Percentiles rank a stretch among this genome's conserved stretches.
These are phyloP conservation scores for Exsudoporus floridanus DNA, from an alignment of 1,284 basidiomycete genomes.

Conservation along the genomic window DNA sequence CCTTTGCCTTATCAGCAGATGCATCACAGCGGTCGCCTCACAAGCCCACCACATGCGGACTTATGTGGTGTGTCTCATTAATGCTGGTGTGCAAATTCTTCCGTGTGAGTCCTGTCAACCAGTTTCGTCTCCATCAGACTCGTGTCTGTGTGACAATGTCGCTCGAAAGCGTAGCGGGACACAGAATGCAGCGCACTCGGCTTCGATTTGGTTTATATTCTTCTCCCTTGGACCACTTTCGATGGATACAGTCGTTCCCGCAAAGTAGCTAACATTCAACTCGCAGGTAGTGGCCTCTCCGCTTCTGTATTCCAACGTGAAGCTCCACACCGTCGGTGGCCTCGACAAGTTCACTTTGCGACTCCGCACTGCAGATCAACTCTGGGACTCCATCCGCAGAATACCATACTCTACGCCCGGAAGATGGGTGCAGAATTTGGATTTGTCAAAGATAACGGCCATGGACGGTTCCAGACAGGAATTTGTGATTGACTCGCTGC, in stretches of 20 bases:
- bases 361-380: constrained; percentile 63
- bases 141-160: not conserved
- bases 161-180: constrained; percentile 1
- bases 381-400: constrained; percentile 82
- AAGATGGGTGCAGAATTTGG: constrained; percentile 74
- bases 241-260: not conserved
- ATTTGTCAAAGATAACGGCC: constrained; percentile 58
- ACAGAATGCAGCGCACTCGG: not conserved
- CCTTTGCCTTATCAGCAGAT: constrained; percentile 42
- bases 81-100: constrained; percentile 70
- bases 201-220: not conserved
- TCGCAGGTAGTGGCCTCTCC: constrained; percentile 67
- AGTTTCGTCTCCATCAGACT: not conserved
- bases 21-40: constrained; percentile 16
- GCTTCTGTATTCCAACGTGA: constrained; percentile 62
- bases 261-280: constrained; percentile 16
- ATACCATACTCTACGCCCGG: constrained; percentile 83
- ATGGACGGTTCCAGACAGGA: constrained; percentile 44
- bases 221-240: constrained; percentile 1
- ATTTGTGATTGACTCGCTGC: constrained; percentile 56
- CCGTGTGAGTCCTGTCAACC: constrained; percentile 50
- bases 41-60: constrained; percentile 17
- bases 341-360: constrained; percentile 58
- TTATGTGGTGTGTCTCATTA: constrained; percentile 40
- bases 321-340: constrained; percentile 44